Evolutionary conservation across 192 early-diverging fungal genomes (phyloP), one percentile per base, ranked within the genome.

Genomic region (Coemansia sp.): DNA sequence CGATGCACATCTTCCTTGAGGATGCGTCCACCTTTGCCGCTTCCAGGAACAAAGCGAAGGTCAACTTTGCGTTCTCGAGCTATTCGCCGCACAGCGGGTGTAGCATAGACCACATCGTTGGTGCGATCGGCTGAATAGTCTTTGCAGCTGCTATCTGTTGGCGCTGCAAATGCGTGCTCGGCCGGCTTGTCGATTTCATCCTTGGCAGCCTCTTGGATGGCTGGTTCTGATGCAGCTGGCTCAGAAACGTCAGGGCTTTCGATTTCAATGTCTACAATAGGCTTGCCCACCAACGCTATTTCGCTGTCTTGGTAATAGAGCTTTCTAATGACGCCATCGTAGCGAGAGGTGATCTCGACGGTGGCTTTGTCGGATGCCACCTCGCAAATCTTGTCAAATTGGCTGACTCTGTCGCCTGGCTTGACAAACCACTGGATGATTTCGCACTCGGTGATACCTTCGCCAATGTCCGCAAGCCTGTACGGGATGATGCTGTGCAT

Each of bases 391-490:
- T 88, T 90, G 58, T 93, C 85, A 72, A 98, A 98, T 83, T 97
- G 91, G 16, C 83, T 79, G 16, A 98, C 87, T 44, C 71, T 79
- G 65, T 91, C 87, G 55, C 96, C 96, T 5, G 85, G 83, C 80
- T 98, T 89, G 33, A 98, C 91, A 68, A 94, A 96, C 96, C 96
- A 98, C 80, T 98, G 93, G 58, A 95, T 90, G n/a, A 98, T 72
- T 68, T 98, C 94, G 63, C 89, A 92, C 76, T 98, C 96, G 8
- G 93, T 94, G 57, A 96, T 98, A 48, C 96, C 96, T 70, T 98
- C 96, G 39, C 96, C 96, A 65, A 98, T 95, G 79, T 98, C 96
- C 0, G 96, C 96, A 39, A 98, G 78, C 40, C 89, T 68, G 76
- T 92, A 98, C 7, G 92, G 86, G 2, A 89, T 62, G 8, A 81